Conservation (phyloP, 441 rosid species). For the Jatropha multifida region DNA sequence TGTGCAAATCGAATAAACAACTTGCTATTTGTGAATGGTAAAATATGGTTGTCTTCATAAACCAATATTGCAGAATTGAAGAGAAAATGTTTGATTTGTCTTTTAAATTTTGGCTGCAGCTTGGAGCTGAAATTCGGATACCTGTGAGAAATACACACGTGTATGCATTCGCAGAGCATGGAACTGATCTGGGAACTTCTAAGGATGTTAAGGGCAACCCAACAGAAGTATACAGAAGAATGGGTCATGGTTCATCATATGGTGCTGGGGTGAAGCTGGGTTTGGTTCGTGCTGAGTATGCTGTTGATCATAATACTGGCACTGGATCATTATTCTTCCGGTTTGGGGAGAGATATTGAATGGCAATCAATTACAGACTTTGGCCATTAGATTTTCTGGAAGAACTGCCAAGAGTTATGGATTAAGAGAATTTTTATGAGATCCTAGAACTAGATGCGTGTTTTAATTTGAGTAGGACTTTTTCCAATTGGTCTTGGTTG, state of each 20-base stretch:
- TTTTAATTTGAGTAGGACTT: slow-evolving; percentile 16
- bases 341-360: slow-evolving; percentile 86
- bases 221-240: slow-evolving; percentile 86
- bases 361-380: slow-evolving; percentile 14
- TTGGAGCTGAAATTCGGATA: slow-evolving; percentile 86
- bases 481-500: slow-evolving; percentile 10
- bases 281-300: slow-evolving; percentile 89
- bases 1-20: background rate
- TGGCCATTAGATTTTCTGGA: slow-evolving; percentile 14
- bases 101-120: slow-evolving; percentile 39
- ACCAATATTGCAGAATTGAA: background rate
- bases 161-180: slow-evolving; percentile 94
- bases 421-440: slow-evolving; percentile 10
- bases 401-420: slow-evolving; percentile 5
- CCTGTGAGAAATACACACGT: slow-evolving; percentile 85
- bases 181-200: slow-evolving; percentile 90
- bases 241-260: slow-evolving; percentile 93
- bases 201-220: slow-evolving; percentile 98
- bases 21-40: slow-evolving; percentile 1
- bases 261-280: slow-evolving; percentile 89
- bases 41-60: background rate
- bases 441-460: slow-evolving; percentile 15
- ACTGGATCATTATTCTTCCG: slow-evolving; percentile 85
- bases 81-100: slow-evolving; percentile 17
- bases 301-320: slow-evolving; percentile 89